Evolutionary conservation across 208 protist species (phyloP).

Genomic region (Trichomonas tenax): DNA sequence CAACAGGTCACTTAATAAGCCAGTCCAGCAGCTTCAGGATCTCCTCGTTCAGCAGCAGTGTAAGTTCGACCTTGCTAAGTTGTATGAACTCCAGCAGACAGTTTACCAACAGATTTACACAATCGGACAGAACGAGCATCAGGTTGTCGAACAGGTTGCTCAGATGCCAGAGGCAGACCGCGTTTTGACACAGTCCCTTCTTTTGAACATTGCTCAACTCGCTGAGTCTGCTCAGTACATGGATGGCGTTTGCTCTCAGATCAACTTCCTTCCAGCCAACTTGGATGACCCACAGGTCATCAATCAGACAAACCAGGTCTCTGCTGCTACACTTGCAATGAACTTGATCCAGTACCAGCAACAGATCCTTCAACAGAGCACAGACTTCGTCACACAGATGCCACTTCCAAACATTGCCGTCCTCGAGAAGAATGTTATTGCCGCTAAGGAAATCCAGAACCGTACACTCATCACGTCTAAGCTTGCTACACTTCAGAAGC

Average conservation of each 20-base stretch:
- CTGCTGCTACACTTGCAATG: not conserved
- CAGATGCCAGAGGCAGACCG: not conserved
- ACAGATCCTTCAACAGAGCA: not conserved
- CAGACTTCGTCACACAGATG: not conserved
- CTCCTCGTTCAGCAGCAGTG: not conserved
- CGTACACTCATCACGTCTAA: not conserved
- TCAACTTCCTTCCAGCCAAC: not conserved
- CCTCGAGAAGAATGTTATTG: not conserved
- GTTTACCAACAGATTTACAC: not conserved
- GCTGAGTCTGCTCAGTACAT: not conserved
- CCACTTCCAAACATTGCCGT: not conserved
- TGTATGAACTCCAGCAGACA: not conserved
- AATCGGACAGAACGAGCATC: not conserved
- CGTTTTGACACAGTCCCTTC: not conserved
- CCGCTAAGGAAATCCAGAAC: not conserved
- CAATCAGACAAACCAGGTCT: not conserved
- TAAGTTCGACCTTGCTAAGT: not conserved
- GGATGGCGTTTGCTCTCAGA: not conserved
- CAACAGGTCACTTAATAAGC: not conserved
- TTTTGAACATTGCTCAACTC: not conserved
- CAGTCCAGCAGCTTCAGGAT: not conserved
- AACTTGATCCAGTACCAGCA: not conserved
- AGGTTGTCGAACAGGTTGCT: not conserved
- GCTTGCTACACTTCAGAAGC: not conserved
- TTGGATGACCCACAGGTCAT: not conserved